A percentile compares a stretch with the other conserved stretches of the same genome.
Conservation (phyloP, 148 eudicot genomes). For the Rhododendron henanense region DNA sequence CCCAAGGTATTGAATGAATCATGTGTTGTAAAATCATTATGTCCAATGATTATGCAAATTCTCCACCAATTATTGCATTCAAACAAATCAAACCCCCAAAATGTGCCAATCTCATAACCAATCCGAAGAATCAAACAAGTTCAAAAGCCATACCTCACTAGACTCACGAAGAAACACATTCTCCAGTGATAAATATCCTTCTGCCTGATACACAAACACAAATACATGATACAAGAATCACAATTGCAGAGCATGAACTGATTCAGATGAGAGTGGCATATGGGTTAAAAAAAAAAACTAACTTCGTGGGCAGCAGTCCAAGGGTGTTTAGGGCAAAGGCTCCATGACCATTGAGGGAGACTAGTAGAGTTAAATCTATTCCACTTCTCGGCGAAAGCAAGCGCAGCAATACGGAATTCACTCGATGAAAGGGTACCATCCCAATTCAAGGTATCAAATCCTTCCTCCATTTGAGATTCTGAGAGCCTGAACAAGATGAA, state of each 20-base stretch:
- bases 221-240: background rate
- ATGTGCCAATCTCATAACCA: background rate
- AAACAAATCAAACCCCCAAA: background rate
- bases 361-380: constrained; percentile 24
- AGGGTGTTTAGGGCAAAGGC: constrained; percentile 31
- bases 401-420: constrained; percentile 46
- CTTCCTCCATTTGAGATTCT: constrained; percentile 9
- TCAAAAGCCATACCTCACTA: constrained; percentile 42
- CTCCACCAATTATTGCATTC: background rate
- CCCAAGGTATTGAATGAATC: background rate
- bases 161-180: constrained; percentile 48
- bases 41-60: background rate
- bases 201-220: constrained; percentile 31
- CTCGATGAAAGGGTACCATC: constrained; percentile 57
- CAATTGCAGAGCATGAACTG: background rate
- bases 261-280: background rate
- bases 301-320: constrained; percentile 35
- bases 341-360: constrained; percentile 69
- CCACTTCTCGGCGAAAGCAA: constrained; percentile 60
- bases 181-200: constrained; percentile 77
- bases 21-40: background rate
- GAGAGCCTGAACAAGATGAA: background rate
- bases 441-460: constrained; percentile 13
- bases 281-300: background rate
- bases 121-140: background rate